phyloP scores from a whole-genome alignment of 306 rosid species.

The Cucumis sativus region Cucumber_9930_V3 NC_026655.2:29832001-29832500 shows the following conservation, averaged over 20 bases:
- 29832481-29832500: constrained; percentile 52
- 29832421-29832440: constrained; percentile 35
- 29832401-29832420: not conserved
- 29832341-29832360: too few relatives aligned
- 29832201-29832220: constrained; percentile 69
- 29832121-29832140: not conserved
- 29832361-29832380: too few relatives aligned
- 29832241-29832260: constrained; percentile 47
- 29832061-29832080: too few relatives aligned
- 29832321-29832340: too few relatives aligned
- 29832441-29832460: constrained; percentile 90
- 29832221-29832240: constrained; percentile 50
- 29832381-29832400: too few relatives aligned
- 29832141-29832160: constrained; percentile 52
- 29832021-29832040: too few relatives aligned
- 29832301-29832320: not conserved
- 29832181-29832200: constrained; percentile 78
- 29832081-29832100: too few relatives aligned
- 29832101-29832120: not conserved
- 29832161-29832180: constrained; percentile 81
- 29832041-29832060: too few relatives aligned
- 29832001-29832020: too few relatives aligned
- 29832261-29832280: constrained; percentile 62
- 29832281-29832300: not conserved
- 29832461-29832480: constrained; percentile 56